A percentile compares a stretch with the other conserved stretches of the same genome.
phyloP scores from a whole-genome alignment of 169 alveolate species.

The Plasmodium knowlesi region DNA sequence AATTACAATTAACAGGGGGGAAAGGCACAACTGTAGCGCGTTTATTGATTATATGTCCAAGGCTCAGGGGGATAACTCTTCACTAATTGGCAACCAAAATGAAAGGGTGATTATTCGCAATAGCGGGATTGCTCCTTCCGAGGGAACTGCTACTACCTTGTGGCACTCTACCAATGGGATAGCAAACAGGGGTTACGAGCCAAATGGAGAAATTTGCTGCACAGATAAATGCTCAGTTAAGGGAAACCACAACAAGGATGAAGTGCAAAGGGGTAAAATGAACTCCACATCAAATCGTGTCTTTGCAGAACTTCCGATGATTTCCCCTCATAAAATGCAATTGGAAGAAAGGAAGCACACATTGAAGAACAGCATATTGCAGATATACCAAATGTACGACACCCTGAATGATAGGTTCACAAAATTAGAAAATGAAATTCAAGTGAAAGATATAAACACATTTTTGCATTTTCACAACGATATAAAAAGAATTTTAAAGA shows the following conservation, averaged over 20 bases:
- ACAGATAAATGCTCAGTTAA: background rate
- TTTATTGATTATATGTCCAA: constrained; percentile 1
- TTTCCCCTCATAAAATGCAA: background rate
- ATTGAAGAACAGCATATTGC: background rate
- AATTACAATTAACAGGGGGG: background rate
- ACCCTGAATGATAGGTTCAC: constrained; percentile 2
- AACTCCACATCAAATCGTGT: background rate
- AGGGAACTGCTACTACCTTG: background rate
- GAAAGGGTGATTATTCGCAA: background rate
- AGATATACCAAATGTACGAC: constrained; percentile 31
- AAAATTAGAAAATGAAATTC: constrained; percentile 9
- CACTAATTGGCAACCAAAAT: background rate
- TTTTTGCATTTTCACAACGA: constrained; percentile 11
- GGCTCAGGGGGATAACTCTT: background rate
- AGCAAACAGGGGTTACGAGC: background rate
- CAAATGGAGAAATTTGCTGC: background rate
- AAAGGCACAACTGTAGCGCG: background rate
- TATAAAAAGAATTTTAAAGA: constrained; percentile 14
- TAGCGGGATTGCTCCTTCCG: background rate
- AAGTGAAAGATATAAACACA: constrained; percentile 18
- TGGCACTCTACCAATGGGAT: background rate
- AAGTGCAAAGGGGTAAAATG: background rate
- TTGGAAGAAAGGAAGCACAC: background rate
- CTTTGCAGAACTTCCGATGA: background rate
- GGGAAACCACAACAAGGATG: background rate